A percentile compares a stretch with the other conserved stretches of the same genome.
These are phyloP conservation scores for Tuber microsphaerosporum DNA, from an alignment of 495 filamentous ascomycete genomes.

Conservation along the genomic window DNA sequence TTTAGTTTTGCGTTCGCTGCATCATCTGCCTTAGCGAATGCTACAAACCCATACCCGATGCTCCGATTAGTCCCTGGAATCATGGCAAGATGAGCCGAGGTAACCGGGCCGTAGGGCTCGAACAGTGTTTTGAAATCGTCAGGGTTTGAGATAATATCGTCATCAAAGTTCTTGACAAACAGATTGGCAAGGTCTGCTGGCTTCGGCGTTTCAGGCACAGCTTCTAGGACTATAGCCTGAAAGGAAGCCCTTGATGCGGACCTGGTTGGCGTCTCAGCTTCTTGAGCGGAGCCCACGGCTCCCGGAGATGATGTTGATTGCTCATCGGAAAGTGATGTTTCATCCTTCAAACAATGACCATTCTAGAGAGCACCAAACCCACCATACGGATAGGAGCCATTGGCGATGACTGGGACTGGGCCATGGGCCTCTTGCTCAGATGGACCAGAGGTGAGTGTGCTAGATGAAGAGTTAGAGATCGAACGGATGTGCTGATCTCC, in stretches of 20 bases:
- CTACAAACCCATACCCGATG: constrained; percentile 97
- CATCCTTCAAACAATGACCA: constrained; percentile 11
- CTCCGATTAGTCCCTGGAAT: constrained; percentile 78
- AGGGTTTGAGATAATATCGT: constrained; percentile 32
- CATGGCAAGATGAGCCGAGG: constrained; percentile 85
- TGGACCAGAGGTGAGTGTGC: constrained; percentile 25
- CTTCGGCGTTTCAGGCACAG: constrained; percentile 38
- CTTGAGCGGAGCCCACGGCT: constrained; percentile 9
- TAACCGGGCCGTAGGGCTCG: constrained; percentile 82
- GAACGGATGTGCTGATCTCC: constrained; percentile 23
- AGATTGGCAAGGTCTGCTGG: constrained; percentile 61
- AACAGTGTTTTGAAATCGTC: constrained; percentile 61
- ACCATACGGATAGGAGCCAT: constrained; percentile 24
- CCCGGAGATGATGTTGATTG: constrained; percentile 29
- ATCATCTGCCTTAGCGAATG: constrained; percentile 83
- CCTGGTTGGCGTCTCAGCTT: constrained; percentile 26
- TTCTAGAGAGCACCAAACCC: constrained; percentile 24
- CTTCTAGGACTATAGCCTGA: constrained; percentile 22
- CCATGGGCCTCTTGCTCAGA: constrained; percentile 18
- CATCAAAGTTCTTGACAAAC: constrained; percentile 89
- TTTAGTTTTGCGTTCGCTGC: constrained; percentile 80
- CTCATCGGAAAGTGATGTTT: constrained; percentile 30
- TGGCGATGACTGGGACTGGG: constrained; percentile 16
- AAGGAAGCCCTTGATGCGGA: constrained; percentile 15
- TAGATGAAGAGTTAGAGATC: constrained; percentile 26